Evolutionary conservation across 108 stramenopile genomes (phyloP).

Genomic region (Fistulifera pelliculosa): DNA sequence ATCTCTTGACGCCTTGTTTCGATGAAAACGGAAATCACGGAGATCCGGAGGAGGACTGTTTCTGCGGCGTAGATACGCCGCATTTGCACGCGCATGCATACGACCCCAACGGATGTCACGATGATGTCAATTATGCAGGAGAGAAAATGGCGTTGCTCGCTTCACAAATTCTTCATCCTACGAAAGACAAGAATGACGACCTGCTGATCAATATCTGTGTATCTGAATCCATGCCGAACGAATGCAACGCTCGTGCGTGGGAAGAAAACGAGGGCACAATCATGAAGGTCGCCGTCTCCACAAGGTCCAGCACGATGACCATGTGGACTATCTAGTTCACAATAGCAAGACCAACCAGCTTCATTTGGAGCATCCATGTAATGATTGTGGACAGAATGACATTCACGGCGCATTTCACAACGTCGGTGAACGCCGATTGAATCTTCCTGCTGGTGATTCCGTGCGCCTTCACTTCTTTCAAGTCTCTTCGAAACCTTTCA

Average conservation of each 20-base stretch:
- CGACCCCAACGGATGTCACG: neutral
- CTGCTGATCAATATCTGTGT: neutral
- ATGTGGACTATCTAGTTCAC: conserved; percentile 33
- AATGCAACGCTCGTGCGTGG: conserved; percentile 13
- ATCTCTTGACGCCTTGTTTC: conserved; percentile 45
- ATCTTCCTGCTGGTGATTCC: neutral
- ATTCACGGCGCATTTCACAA: conserved; percentile 33
- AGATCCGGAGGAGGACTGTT: conserved; percentile 35
- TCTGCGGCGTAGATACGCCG: conserved; percentile 36
- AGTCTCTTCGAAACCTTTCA: conserved; percentile 19
- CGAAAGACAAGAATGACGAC: neutral
- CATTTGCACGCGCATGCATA: conserved; percentile 45
- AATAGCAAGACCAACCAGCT: conserved; percentile 26
- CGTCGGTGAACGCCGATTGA: conserved; percentile 19
- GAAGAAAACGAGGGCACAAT: conserved; percentile 1
- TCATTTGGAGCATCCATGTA: conserved; percentile 44
- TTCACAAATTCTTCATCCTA: conserved; percentile 2
- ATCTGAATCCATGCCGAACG: conserved; percentile 11
- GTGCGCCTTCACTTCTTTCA: conserved; percentile 34
- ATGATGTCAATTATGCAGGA: neutral
- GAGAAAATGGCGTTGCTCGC: neutral
- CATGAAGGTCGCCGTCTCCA: conserved; percentile 12
- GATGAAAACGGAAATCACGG: conserved; percentile 43
- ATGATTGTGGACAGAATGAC: conserved; percentile 28
- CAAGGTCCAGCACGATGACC: conserved; percentile 35